phyloP scores from a whole-genome alignment of 1,284 basidiomycete species.

The Pseudozyma sp. region DNA sequence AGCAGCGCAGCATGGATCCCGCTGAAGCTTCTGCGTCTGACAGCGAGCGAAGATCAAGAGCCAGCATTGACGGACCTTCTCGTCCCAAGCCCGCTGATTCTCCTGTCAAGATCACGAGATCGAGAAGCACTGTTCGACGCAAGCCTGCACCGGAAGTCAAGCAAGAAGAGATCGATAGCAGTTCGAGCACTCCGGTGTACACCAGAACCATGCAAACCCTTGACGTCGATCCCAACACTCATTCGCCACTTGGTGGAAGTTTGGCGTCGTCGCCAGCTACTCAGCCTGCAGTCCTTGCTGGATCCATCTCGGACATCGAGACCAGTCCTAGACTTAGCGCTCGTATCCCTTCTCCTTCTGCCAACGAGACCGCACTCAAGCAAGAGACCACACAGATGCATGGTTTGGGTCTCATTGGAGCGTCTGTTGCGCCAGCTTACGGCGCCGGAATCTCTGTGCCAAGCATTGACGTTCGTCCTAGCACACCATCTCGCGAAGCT shows the following conservation, averaged over 20 bases:
- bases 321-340: constrained; percentile 1
- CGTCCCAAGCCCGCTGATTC: constrained; percentile 13
- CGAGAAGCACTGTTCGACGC: constrained; percentile 27
- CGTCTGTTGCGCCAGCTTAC: neutral
- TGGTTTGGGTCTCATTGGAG: constrained; percentile 23
- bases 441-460: constrained; percentile 7
- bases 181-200: constrained; percentile 35
- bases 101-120: constrained; percentile 38
- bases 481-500: constrained; percentile 15
- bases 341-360: neutral
- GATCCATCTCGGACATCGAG: neutral
- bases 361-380: neutral
- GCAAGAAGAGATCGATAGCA: constrained; percentile 46
- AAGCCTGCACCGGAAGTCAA: constrained; percentile 41
- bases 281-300: neutral
- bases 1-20: constrained; percentile 9
- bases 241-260: constrained; percentile 24
- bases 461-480: constrained; percentile 26
- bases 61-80: constrained; percentile 22
- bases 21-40: neutral
- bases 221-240: constrained; percentile 14
- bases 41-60: neutral
- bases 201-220: constrained; percentile 15
- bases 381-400: neutral
- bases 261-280: constrained; percentile 19